A percentile compares a stretch with the other conserved stretches of the same genome.
phyloP scores from a whole-genome alignment of 2,329 filamentous ascomycete genomes.

The Didymella glomerata region DNA sequence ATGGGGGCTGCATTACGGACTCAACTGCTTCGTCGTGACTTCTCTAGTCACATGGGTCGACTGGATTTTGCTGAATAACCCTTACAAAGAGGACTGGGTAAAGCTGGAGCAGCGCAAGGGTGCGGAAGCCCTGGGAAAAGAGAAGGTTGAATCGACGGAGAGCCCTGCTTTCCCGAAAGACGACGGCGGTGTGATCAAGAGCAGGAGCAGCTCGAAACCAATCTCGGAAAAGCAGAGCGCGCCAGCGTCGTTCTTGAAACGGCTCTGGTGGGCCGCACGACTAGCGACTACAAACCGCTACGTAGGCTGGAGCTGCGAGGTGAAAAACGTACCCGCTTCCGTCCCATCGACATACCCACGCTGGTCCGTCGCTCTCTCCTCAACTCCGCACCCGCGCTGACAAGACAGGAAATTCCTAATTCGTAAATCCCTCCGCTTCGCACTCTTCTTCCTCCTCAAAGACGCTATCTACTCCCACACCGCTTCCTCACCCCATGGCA shows the following conservation, averaged over 20 bases:
- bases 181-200: neutral
- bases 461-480: slow-evolving; percentile 29
- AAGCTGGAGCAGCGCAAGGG: slow-evolving; percentile 9
- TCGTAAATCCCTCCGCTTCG: slow-evolving; percentile 27
- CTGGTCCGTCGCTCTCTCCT: slow-evolving; percentile 21
- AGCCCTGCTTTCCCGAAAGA: neutral
- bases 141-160: neutral
- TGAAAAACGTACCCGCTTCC: slow-evolving; percentile 38
- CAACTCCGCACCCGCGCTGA: neutral
- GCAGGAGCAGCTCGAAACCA: neutral
- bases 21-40: slow-evolving; percentile 21
- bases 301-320: slow-evolving; percentile 39
- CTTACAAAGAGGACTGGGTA: slow-evolving; percentile 38
- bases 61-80: slow-evolving; percentile 32
- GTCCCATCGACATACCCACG: slow-evolving; percentile 30
- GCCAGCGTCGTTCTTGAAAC: slow-evolving; percentile 18
- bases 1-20: slow-evolving; percentile 29
- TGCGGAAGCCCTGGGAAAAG: too few species aligned
- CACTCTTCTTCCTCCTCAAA: slow-evolving; percentile 25
- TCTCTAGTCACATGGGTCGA: slow-evolving; percentile 29
- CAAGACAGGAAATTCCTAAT: slow-evolving; percentile 31
- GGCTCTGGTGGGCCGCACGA: slow-evolving; percentile 36
- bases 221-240: neutral
- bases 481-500: slow-evolving; percentile 34
- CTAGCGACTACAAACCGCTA: slow-evolving; percentile 31